A percentile compares a stretch with the other conserved stretches of the same genome.
These are phyloP conservation scores for Acer yangbiense DNA, from an alignment of 345 rosid species.

Conservation along the genomic window DNA sequence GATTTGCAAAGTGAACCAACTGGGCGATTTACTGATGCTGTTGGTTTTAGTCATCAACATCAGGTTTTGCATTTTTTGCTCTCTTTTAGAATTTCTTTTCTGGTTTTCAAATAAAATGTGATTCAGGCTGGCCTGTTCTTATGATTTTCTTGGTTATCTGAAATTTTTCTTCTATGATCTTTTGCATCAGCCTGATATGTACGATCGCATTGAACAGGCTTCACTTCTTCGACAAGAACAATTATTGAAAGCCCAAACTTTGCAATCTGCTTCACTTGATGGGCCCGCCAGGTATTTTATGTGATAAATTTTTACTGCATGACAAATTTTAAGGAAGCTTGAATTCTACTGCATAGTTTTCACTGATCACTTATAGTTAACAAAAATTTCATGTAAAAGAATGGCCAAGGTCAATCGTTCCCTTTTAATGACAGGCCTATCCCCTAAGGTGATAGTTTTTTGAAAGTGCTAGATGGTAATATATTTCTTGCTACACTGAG, in stretches of 20 bases:
- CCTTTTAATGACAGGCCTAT: constrained; percentile 24
- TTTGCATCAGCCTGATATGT: constrained; percentile 60
- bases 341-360: constrained; percentile 12
- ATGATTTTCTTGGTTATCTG: constrained; percentile 4
- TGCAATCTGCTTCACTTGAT: constrained; percentile 71
- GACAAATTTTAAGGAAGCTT: constrained; percentile 15
- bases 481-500: constrained; percentile 61
- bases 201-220: constrained; percentile 80
- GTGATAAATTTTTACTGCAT: constrained; percentile 7
- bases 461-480: constrained; percentile 38
- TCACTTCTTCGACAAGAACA: constrained; percentile 86
- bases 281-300: constrained; percentile 73
- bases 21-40: constrained; percentile 68
- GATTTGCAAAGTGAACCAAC: constrained; percentile 73
- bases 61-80: constrained; percentile 53
- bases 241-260: constrained; percentile 66
- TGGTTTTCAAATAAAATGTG: background rate
- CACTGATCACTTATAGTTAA: constrained; percentile 3
- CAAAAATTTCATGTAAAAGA: constrained; percentile 13
- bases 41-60: constrained; percentile 65
- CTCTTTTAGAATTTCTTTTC: constrained; percentile 1
- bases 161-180: constrained; percentile 13
- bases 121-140: background rate
- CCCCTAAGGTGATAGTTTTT: constrained; percentile 28
- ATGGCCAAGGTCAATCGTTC: constrained; percentile 33